Base-by-base conservation (phyloP, 345 rosid species). In the Eucalyptus fibrosa region DNA sequence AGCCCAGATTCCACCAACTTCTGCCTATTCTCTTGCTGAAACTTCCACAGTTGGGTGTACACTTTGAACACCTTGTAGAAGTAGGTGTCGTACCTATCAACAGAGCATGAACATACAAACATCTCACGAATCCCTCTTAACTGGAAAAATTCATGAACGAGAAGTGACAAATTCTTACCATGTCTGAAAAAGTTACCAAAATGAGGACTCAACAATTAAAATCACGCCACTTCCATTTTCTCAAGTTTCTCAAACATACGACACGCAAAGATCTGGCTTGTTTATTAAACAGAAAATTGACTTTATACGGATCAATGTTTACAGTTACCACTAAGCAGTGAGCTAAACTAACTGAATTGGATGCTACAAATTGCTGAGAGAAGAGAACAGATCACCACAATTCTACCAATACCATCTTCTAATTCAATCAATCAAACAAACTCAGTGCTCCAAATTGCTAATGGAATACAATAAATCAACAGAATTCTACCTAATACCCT, bases 41-140 rank as follows among this genome's bases (percentile, higher is more conserved):
- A 97, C 94, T 97, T 97, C 99, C 99, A 97, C 89, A 97, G 40
- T 49, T 97, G 98, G 7, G 99, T 97, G 92, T 97, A 97, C n/a
- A 97, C 98, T 91, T 97, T 97, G 93, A 97, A 97, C 32, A 97
- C 99, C 96, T 97, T 97, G 92, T 94, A 96, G 93, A 97, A 97
- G 93, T 96, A 97, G 14, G 96, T 94, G 80, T 97, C 98, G 86
- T 96, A 96, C 97, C 99, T 97, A 87, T 72, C 15, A 26, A 86
- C 82, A 47, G 90, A 45, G 60, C 88, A 91, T 89, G 88, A 88
- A 21, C 47, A 90, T 56, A 81, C n/a, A 37, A 37, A 37, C 40
- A 37, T 37, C 40, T 37, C 40, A 37, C 40, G 40, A 37, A 37
- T 37, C 40, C 40, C 40, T 37, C 40, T 37, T 37, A 37, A 37